Base-by-base conservation (phyloP, 108 stramenopile species). In the Parmales sp. region DNA sequence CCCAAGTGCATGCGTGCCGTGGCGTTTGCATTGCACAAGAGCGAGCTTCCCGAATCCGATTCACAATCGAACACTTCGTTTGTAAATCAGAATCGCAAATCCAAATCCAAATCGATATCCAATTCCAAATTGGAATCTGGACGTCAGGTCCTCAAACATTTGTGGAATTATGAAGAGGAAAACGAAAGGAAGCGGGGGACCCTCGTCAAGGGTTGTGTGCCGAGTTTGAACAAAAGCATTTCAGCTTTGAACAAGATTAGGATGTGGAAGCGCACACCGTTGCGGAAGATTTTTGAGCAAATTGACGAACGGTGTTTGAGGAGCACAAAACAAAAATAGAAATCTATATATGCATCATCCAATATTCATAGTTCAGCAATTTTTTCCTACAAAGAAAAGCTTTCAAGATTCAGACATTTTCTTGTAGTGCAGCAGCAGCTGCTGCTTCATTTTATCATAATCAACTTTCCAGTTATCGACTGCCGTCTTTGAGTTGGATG, bases 1-100 rank as follows among this genome's bases (percentile, higher is more conserved):
- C 38, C 45, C 28, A 7, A 37, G n/a, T 46, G 45, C 45, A 39
- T 39, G 45, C 45, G 48, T 44, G 66, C 66, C 13, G 45, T 67
- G 25, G 38, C n/a, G 4, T 20, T 67, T 23, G 66, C 66, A 16
- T 26, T 67, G 25, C n/a, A n/a, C n/a, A 31, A 9, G 66, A 45
- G 39, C 9, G 66, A 67, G 45, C n/a, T 9, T 11, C 48, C 26
- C 45, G 39, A 45, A 18, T 44, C 45, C 23, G 39, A 65, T 60
- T 28, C 8, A 31, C 5, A 16, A 5, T 28, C 18, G 26, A 60
- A 60, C 16, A 28, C 54, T 13, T 29, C 36, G 8, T 28, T 34
- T 11, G 41, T 13, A 43, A 60, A 16, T 34, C 54, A 2, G 11
- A 60, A 16, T 34, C 26, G 2, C 29, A 60, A 43, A 43, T 13